These are phyloP conservation scores for Globisporangium spinosum DNA, from an alignment of 352 stramenopile species.

Conservation along the genomic window DNA sequence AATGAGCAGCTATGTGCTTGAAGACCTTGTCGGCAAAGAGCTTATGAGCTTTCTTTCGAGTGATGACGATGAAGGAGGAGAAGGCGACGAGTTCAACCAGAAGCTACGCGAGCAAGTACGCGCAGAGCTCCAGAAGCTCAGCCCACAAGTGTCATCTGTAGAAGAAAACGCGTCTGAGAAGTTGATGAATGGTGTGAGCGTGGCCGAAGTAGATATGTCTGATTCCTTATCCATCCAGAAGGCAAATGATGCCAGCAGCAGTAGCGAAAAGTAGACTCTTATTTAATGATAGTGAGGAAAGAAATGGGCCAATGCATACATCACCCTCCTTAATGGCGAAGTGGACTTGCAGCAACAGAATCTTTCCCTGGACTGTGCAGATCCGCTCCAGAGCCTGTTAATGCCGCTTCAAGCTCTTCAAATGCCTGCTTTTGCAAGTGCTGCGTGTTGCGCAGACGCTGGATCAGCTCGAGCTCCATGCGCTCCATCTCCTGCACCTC, in stretches of 20 bases:
- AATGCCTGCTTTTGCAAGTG: constrained; percentile 84
- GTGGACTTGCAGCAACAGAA: constrained; percentile 14
- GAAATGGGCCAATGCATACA: background rate
- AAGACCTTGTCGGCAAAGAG: constrained; percentile 19
- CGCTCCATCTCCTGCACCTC: constrained; percentile 84
- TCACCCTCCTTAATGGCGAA: constrained; percentile 12
- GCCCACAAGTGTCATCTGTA: too few relatives aligned
- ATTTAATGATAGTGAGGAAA: background rate
- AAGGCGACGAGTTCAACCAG: background rate
- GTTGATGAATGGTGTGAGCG: background rate
- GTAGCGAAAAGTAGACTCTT: background rate
- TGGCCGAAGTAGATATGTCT: too few relatives aligned
- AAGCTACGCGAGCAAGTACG: constrained; percentile 12
- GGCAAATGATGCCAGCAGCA: background rate
- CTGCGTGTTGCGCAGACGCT: constrained; percentile 78
- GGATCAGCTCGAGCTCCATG: constrained; percentile 77
- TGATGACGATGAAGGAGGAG: background rate
- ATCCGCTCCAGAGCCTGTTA: constrained; percentile 43
- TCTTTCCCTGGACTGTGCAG: constrained; percentile 30
- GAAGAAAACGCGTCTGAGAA: background rate
- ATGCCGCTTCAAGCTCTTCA: constrained; percentile 74
- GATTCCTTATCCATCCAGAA: background rate
- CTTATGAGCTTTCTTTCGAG: background rate
- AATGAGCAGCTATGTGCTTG: background rate
- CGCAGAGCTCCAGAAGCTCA: background rate